Evolutionary conservation across 257 asterid species (phyloP).

Genomic region (Solanum arcanum): DNA sequence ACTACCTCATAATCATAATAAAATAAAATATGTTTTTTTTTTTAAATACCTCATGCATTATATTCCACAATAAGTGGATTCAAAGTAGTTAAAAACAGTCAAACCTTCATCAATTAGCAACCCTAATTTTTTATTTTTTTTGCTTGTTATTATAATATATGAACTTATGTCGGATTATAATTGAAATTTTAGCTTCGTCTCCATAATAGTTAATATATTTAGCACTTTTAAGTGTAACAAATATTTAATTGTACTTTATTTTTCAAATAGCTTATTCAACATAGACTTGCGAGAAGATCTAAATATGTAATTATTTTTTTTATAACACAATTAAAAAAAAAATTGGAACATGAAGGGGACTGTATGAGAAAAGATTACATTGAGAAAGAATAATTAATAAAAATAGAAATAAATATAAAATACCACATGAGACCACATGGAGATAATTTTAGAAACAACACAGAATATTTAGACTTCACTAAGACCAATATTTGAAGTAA

Average conservation of each 20-base stretch:
- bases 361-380: not conserved
- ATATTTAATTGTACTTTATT: not conserved
- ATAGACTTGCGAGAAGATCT: not conserved
- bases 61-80: not conserved
- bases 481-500: not conserved
- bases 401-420: not conserved
- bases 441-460: not conserved
- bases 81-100: not conserved
- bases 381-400: not conserved
- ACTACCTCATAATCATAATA: not conserved
- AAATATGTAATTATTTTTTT: not conserved
- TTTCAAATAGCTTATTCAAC: not conserved
- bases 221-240: not conserved
- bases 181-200: not conserved
- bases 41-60: not conserved
- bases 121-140: not conserved
- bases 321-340: not conserved
- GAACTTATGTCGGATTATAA: not conserved
- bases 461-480: not conserved
- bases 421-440: not conserved
- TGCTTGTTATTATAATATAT: not conserved
- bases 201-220: fast-evolving
- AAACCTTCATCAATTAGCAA: not conserved
- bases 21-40: too few species aligned
- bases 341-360: not conserved